Evolutionary conservation across 140 eudicot species (phyloP).

Genomic region (Bidens hawaiensis): DNA sequence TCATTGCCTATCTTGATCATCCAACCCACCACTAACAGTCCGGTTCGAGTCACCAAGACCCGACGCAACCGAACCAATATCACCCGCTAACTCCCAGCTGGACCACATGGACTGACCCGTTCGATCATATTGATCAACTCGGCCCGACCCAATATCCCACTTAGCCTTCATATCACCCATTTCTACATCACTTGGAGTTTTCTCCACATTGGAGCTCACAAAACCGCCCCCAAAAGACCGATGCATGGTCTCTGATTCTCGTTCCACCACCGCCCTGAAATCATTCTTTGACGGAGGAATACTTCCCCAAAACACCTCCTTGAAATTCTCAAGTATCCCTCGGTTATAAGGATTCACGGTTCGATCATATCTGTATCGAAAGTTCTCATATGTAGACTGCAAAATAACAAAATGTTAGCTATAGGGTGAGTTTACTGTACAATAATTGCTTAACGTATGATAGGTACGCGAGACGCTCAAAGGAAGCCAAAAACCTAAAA

Average conservation of each 20-base stretch:
- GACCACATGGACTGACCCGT: conserved; percentile 34
- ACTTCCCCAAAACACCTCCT: conserved; percentile 59
- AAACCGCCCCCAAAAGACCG: conserved; percentile 25
- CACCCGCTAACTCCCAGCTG: no score
- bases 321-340: conserved; percentile 52
- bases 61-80: conserved; percentile 31
- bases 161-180: conserved; percentile 40
- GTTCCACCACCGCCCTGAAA: conserved; percentile 56
- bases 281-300: conserved; percentile 70
- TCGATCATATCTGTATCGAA: conserved; percentile 51
- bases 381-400: conserved; percentile 87
- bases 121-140: conserved; percentile 17
- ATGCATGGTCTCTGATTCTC: conserved; percentile 32
- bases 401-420: conserved; percentile 16
- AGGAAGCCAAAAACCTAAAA: no score
- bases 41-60: conserved; percentile 45
- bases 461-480: no score
- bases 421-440: neutral
- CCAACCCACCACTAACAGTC: no score
- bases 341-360: conserved; percentile 51
- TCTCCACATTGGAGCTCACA: conserved; percentile 28
- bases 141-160: conserved; percentile 28
- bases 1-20: conserved; percentile 27
- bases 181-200: conserved; percentile 38
- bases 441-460: no score